Evolutionary conservation across 345 rosid species (phyloP).

Genomic region (Acer campestre): DNA sequence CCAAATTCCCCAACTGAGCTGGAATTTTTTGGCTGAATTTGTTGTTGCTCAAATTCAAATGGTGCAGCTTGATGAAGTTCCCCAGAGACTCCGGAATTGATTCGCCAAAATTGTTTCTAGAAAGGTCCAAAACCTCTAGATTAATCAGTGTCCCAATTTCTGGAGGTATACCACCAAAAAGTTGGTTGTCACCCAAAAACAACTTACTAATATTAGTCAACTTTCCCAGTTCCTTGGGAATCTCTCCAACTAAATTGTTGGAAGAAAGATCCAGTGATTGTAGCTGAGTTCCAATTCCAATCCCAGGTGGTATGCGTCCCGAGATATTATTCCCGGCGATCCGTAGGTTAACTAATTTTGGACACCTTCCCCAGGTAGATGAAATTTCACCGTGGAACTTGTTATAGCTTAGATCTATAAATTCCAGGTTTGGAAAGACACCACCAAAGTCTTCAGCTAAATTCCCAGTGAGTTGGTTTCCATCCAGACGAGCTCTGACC

Average conservation of each 20-base stretch:
- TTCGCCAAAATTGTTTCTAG: constrained; percentile 29
- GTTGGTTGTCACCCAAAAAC: constrained; percentile 17
- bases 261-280: constrained; percentile 39
- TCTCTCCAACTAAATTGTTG: constrained; percentile 32
- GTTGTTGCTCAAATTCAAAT: constrained; percentile 44
- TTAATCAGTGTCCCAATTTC: constrained; percentile 13
- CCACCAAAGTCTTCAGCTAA: constrained; percentile 29
- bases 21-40: constrained; percentile 31
- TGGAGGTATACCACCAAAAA: constrained; percentile 22
- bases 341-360: neutral
- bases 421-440: constrained; percentile 22
- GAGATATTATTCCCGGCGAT: constrained; percentile 29
- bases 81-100: constrained; percentile 24
- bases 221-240: constrained; percentile 37
- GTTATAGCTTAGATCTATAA: constrained; percentile 26
- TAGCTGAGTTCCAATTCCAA: constrained; percentile 26
- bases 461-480: constrained; percentile 34
- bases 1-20: neutral
- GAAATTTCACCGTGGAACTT: constrained; percentile 30
- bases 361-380: constrained; percentile 18
- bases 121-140: constrained; percentile 29
- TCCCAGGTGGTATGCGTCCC: constrained; percentile 34
- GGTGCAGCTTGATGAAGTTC: neutral
- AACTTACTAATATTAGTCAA: constrained; percentile 10
- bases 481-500: constrained; percentile 22